A percentile compares a stretch with the other conserved stretches of the same genome.
These are phyloP conservation scores for Chrysosporium keratinophilum DNA, from an alignment of 2,329 filamentous ascomycete species.

Conservation along the genomic window DNA sequence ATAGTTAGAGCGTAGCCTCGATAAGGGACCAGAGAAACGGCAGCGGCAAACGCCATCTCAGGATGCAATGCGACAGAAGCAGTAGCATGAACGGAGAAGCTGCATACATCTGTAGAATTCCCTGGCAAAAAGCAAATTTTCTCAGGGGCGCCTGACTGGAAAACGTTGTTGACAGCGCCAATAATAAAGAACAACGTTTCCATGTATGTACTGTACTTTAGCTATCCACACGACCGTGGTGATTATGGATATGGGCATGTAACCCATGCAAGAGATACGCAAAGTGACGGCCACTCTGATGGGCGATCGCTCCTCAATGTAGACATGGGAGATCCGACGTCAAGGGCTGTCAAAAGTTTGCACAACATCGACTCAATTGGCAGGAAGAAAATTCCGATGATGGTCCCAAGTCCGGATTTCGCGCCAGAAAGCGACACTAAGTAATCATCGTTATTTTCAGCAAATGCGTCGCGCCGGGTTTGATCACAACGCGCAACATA, in stretches of 20 bases:
- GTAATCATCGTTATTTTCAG: no score
- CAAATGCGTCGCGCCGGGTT: no score
- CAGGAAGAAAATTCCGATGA: background rate
- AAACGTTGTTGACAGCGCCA: background rate
- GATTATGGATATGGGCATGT: background rate
- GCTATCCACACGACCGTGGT: background rate
- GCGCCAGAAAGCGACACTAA: background rate
- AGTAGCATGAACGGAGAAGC: background rate
- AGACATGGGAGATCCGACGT: background rate
- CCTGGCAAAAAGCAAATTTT: background rate
- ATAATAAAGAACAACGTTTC: background rate
- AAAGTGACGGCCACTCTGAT: background rate
- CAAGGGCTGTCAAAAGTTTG: background rate
- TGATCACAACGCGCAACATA: no score
- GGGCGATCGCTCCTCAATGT: conserved; percentile 2
- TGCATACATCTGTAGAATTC: background rate
- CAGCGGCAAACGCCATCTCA: background rate
- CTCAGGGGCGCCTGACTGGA: background rate
- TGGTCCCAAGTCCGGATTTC: background rate
- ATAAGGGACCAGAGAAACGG: background rate
- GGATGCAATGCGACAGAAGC: background rate
- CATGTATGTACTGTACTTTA: background rate
- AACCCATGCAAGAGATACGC: background rate
- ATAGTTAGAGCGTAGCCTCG: no score
- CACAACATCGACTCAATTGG: conserved; percentile 1